Evolutionary conservation across 257 asterid species (phyloP), one percentile per base, ranked within the genome.

Genomic region (Anisodus tanguticus): DNA sequence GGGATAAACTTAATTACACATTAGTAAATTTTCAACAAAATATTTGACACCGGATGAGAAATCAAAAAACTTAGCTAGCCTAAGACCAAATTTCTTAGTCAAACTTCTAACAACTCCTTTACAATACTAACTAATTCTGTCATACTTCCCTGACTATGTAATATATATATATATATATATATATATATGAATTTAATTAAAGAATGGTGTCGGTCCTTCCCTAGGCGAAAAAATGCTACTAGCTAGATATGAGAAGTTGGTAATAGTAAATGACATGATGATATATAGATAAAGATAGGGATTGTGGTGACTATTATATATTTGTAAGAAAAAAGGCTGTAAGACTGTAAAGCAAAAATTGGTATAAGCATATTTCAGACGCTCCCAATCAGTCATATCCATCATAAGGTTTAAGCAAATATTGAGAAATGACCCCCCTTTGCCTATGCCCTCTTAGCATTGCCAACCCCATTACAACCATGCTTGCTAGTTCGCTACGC

Each of bases 391-490:
- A 45, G 35, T 31, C 35, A 31, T 47, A 26, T 76, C 19, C 45
- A 76, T 76, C 81, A 76, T 76, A 76, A 49, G 63, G 19, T 76
- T 76, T 76, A 26, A 22, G 11, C 41, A 76, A 51, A 76, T 19
- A 62, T 16, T 58, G 64, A 16, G 64, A 58, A 58, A 22, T 51
- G 81, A 59, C 63, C 81, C 81, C 35, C 63, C 22, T 8, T 22
- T 76, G 63, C 3, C 81, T 31, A 1, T 74, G 60, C 6, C 80
- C 3, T 19, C 63, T 72, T 19, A 51, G 19, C 62, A 15, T 59
- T n/a, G 66, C 26, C 19, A 59, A 26, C 63, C 62, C 45, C 81
- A 76, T 51, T 51, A 76, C 81, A 76, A 76, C 81, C 81, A 76
- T 76, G 64, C 81, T 76, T 76, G 63, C 63, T 76, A 76, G 0